phyloP scores from a whole-genome alignment of 2,329 filamentous ascomycete species.

The Calonectria ilicicola region DNA sequence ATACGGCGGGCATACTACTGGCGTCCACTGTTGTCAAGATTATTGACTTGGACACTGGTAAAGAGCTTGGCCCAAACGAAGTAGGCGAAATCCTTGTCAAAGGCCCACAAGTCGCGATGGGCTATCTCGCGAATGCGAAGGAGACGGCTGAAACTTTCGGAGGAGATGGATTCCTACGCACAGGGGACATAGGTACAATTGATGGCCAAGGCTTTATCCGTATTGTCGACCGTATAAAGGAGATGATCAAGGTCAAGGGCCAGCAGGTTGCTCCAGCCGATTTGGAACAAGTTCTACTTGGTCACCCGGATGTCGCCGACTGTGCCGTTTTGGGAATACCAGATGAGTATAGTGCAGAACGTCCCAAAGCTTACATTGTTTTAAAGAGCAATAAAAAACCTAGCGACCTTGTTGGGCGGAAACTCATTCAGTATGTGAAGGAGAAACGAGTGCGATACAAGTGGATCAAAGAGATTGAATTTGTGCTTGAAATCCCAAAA shows the following conservation, averaged over 20 bases:
- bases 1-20: conserved; percentile 26
- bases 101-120: conserved; percentile 77
- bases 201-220: conserved; percentile 65
- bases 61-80: conserved; percentile 70
- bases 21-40: conserved; percentile 77
- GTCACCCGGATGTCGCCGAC: conserved; percentile 75
- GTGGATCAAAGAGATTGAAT: conserved; percentile 73
- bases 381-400: not conserved
- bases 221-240: conserved; percentile 79
- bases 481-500: conserved; percentile 75
- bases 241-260: conserved; percentile 73
- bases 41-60: conserved; percentile 71
- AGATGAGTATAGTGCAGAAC: conserved; percentile 47
- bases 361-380: conserved; percentile 66
- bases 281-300: conserved; percentile 77
- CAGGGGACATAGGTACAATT: conserved; percentile 82
- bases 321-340: conserved; percentile 69
- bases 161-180: conserved; percentile 77
- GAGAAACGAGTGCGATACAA: conserved; percentile 71
- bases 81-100: conserved; percentile 82
- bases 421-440: conserved; percentile 36
- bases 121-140: conserved; percentile 83
- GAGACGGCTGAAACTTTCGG: conserved; percentile 81
- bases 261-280: conserved; percentile 82
- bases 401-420: not conserved